A percentile compares a stretch with the other conserved stretches of the same genome.
Conservation (phyloP, 768 basidiomycete genomes). For the Mycena capillaripes region DNA sequence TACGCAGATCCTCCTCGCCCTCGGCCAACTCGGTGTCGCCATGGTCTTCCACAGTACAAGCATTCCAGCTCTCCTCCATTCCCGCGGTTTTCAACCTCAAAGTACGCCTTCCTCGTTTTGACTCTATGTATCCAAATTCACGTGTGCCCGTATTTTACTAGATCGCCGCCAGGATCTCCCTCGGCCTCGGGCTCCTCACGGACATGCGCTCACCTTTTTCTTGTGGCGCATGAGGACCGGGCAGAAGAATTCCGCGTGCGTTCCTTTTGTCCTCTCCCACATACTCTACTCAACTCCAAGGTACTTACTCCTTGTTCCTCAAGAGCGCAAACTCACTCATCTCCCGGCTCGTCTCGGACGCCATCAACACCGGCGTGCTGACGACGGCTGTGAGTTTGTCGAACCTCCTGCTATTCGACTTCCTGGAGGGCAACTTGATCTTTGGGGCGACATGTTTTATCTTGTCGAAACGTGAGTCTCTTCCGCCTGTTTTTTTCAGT, state of each 20-base stretch:
- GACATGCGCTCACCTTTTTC: constrained; percentile 76
- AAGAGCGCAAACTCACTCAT: constrained; percentile 72
- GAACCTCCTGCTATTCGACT: too few species aligned
- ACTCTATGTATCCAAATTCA: too few species aligned
- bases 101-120: constrained; percentile 42
- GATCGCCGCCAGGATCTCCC: constrained; percentile 61
- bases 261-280: not conserved
- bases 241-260: constrained; percentile 56
- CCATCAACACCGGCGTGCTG: too few species aligned
- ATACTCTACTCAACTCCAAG: too few species aligned
- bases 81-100: constrained; percentile 58
- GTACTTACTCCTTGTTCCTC: not conserved
- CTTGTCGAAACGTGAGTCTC: too few species aligned
- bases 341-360: constrained; percentile 64
- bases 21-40: constrained; percentile 68
- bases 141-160: too few species aligned
- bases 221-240: constrained; percentile 69
- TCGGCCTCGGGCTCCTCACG: constrained; percentile 67
- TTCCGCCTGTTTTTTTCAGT: too few species aligned
- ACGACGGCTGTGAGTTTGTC: too few species aligned
- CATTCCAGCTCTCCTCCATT: constrained; percentile 60
- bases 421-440: too few species aligned
- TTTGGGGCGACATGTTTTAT: too few species aligned
- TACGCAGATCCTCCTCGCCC: constrained; percentile 51
- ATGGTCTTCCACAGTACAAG: constrained; percentile 61